Evolutionary conservation across 495 filamentous ascomycete species (phyloP), one percentile per base, ranked within the genome.

Genomic region (Annulohypoxylon nitens): DNA sequence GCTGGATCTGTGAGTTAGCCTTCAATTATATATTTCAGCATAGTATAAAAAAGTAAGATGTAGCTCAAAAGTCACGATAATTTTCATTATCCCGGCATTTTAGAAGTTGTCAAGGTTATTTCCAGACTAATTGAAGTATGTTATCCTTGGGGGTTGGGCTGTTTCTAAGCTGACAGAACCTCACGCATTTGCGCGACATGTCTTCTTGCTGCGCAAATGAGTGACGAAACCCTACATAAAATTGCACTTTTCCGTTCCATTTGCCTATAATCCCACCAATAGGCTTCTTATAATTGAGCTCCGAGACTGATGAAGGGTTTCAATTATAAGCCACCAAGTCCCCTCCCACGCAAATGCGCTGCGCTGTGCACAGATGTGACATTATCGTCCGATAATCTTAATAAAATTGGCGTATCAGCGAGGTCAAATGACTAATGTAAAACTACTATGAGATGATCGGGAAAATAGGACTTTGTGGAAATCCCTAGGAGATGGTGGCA

Each of bases 141-240:
- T 26, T 11, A 11, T 12, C 33, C 14, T 50, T 50, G 4, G 26
- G n/a, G 36, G 23, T 58, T 7, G 7, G 23, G 37, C 11, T 50
- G 25, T 50, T 12, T 14, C 20, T 20, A 23, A 20, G 48, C 51
- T 50, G 20, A 25, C 47, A 48, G 48, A 67, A 55, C 55, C 63
- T 64, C 41, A 48, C 70, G 63, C 70, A 72, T 62, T 63, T 72
- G 70, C 64, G 70, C 64, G 26, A 16, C 8, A 62, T 43, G 16
- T 16, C 20, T 20, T 43, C 39, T 67, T n/a, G 33, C 23, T 50
- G 59, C 70, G 70, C 64, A 72, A 51, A 59, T 33, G 63, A 71
- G 63, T 72, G 69, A 36, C 57, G 20, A 51, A 54, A 34, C 20
- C 57, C 14, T 63, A 72, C 63, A 61, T 34, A 33, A 51, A 72